A percentile compares a stretch with the other conserved stretches of the same genome.
Evolutionary conservation across 129 eudicot genomes (phyloP).

Genomic region (Apium graveolens): DNA sequence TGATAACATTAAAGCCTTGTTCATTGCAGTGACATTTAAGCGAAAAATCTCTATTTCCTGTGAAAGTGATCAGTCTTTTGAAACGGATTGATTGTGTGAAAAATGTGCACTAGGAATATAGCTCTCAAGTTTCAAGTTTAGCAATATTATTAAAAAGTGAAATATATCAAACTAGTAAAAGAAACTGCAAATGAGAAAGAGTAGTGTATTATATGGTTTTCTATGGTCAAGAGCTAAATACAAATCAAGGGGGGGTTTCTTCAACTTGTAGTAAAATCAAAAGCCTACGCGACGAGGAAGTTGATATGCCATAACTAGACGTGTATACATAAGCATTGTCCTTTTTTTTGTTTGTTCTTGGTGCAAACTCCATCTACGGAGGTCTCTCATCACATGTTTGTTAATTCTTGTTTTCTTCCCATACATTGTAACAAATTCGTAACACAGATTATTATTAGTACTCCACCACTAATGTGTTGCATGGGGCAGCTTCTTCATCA

Average conservation of each 20-base stretch:
- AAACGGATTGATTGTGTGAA: neutral
- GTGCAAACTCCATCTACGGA: constrained; percentile 1
- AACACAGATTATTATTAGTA: neutral
- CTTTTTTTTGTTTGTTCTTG: neutral
- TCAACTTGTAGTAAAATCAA: neutral
- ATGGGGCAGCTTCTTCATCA: neutral
- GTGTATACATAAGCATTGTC: constrained; percentile 2
- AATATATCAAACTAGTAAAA: neutral
- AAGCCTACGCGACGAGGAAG: neutral
- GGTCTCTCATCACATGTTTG: neutral
- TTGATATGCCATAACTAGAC: neutral
- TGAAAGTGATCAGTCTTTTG: neutral
- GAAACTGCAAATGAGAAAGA: neutral
- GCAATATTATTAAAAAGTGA: neutral
- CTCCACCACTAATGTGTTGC: neutral
- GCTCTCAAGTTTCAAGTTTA: neutral
- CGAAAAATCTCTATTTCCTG: neutral
- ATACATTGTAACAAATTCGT: neutral
- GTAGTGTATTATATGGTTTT: neutral
- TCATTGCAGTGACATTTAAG: no score
- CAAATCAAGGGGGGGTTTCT: neutral
- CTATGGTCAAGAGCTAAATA: neutral
- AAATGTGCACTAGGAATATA: neutral
- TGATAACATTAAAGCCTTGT: no score
- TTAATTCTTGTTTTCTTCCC: neutral